Percentiles rank a stretch among this genome's conserved stretches.
Conservation (phyloP, 768 basidiomycete genomes). For the Pisolithus marmoratus region DNA sequence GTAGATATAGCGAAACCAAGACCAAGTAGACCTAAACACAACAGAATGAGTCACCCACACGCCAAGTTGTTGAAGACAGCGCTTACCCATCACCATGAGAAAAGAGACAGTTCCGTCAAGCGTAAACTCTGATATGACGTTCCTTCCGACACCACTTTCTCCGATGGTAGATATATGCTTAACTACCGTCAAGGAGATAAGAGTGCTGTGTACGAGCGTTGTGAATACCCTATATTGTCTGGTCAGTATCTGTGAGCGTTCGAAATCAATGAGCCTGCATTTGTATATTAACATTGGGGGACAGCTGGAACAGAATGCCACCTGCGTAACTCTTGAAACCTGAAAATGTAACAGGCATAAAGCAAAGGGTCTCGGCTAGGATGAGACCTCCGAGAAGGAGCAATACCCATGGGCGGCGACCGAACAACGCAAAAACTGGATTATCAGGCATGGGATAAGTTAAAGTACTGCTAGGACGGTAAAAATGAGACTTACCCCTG, state of each 20-base stretch:
- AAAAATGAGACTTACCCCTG: neutral
- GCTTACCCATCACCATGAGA: neutral
- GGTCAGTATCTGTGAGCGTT: neutral
- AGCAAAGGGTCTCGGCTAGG: neutral
- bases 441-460: no score
- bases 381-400: neutral
- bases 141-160: neutral
- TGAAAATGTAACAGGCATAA: neutral
- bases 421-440: no score
- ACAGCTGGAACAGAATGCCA: neutral
- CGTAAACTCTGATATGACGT: neutral
- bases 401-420: neutral
- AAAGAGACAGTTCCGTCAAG: neutral
- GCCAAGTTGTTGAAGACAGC: neutral
- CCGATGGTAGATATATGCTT: neutral
- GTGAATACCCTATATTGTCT: neutral
- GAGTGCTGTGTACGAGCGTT: neutral
- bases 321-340: neutral
- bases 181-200: neutral
- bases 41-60: neutral
- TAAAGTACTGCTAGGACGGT: no score
- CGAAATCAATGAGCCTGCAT: neutral
- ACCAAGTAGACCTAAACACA: neutral
- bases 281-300: neutral
- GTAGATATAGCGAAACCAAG: neutral